Evolutionary conservation across 2,329 filamentous ascomycete genomes (phyloP).

Genomic region (Alternaria conjuncta): DNA sequence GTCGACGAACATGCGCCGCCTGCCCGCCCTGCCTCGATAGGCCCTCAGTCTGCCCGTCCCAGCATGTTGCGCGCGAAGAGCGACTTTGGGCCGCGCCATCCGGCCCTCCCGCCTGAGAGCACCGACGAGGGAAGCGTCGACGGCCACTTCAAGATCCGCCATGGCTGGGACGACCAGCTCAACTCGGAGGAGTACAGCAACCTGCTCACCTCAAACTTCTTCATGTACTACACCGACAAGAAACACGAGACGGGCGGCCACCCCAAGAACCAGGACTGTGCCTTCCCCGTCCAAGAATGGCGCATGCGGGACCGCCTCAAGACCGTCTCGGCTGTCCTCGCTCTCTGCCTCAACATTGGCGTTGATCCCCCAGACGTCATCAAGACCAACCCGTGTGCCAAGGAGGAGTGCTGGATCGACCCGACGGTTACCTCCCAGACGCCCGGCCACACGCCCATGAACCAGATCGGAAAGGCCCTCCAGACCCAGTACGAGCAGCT

Average conservation of each 20-base stretch:
- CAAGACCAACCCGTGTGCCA: slow-evolving; percentile 91
- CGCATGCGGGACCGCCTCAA: slow-evolving; percentile 96
- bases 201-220: slow-evolving; percentile 88
- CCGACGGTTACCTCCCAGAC: slow-evolving; percentile 76
- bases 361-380: slow-evolving; percentile 97
- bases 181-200: slow-evolving; percentile 89
- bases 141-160: slow-evolving; percentile 67
- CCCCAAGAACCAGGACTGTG: slow-evolving; percentile 66
- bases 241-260: slow-evolving; percentile 93
- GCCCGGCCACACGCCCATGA: slow-evolving; percentile 79
- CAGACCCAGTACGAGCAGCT: slow-evolving; percentile 96
- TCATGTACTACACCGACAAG: slow-evolving; percentile 99
- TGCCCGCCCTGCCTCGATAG: slow-evolving; percentile 61
- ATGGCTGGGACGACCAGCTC: slow-evolving; percentile 93
- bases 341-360: slow-evolving; percentile 94
- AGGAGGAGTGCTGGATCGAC: slow-evolving; percentile 96
- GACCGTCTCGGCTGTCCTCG: slow-evolving; percentile 92
- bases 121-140: slow-evolving; percentile 55
- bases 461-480: slow-evolving; percentile 94
- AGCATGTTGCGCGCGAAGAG: slow-evolving; percentile 63
- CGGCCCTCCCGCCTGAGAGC: slow-evolving; percentile 29
- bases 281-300: slow-evolving; percentile 82
- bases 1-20: slow-evolving; percentile 36
- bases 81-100: slow-evolving; percentile 62
- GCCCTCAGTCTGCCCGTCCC: slow-evolving; percentile 51